phyloP scores from a whole-genome alignment of 2,329 filamentous ascomycete species.

The Verticillium longisporum region DNA sequence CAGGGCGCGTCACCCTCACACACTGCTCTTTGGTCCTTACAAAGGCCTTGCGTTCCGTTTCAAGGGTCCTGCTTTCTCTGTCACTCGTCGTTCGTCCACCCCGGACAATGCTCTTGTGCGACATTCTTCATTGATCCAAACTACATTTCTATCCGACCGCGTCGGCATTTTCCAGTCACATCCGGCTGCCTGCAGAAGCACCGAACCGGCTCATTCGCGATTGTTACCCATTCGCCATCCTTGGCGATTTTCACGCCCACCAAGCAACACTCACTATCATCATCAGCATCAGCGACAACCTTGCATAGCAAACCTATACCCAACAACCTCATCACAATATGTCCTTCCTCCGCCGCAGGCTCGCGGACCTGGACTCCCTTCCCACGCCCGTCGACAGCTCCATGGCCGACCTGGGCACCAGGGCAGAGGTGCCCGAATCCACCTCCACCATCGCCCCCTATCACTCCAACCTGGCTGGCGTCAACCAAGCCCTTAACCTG shows the following conservation, averaged over 20 bases:
- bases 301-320: neutral
- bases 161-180: neutral
- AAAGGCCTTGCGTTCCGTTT: neutral
- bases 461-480: slow-evolving; percentile 49
- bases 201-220: neutral
- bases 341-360: slow-evolving; percentile 17
- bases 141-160: neutral
- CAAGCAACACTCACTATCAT: neutral
- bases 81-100: neutral
- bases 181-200: neutral
- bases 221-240: neutral
- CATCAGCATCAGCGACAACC: neutral
- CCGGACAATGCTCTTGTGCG: neutral
- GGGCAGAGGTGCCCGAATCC: slow-evolving; percentile 16
- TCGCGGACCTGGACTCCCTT: slow-evolving; percentile 19
- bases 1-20: neutral
- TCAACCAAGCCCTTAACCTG: slow-evolving; percentile 52
- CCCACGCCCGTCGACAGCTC: slow-evolving; percentile 23
- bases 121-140: neutral
- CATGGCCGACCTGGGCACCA: slow-evolving; percentile 14
- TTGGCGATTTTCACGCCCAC: neutral
- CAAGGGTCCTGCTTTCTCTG: neutral
- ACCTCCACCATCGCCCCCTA: slow-evolving; percentile 48
- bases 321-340: neutral
- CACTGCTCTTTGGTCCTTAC: neutral